A percentile compares a stretch with the other conserved stretches of the same genome.
Conservation (phyloP, 805 yeast genomes). For the Suhomyces sp. region DNA sequence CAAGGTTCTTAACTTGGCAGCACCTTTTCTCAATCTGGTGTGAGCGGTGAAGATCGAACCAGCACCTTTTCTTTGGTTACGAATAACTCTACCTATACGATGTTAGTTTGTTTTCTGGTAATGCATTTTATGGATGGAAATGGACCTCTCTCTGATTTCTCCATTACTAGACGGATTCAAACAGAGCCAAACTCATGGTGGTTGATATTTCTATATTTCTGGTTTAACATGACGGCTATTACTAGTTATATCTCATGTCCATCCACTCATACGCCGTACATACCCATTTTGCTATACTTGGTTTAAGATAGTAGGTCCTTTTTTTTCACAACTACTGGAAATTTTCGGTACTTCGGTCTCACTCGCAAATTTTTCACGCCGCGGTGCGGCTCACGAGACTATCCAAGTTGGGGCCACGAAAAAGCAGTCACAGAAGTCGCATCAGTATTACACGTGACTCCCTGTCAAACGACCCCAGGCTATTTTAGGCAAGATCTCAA, state of each 20-base stretch:
- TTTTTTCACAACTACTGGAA: conserved; percentile 1
- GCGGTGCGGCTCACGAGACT: conserved; percentile 1
- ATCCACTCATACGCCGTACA: conserved; percentile 3
- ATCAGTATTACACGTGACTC: neutral
- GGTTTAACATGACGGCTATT: neutral
- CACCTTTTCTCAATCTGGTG: conserved; percentile 99
- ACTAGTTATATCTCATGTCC: neutral
- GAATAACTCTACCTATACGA: conserved; percentile 92
- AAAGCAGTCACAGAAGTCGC: conserved; percentile 6
- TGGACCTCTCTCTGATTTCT: neutral
- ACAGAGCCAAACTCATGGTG: neutral
- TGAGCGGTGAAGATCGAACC: conserved; percentile 99
- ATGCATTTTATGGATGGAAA: neutral
- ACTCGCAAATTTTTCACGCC: conserved; percentile 3
- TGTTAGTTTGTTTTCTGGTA: conserved; percentile 9
- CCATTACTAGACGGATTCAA: too few species aligned
- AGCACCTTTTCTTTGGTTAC: conserved; percentile 99
- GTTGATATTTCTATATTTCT: neutral
- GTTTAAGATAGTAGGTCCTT: conserved; percentile 5
- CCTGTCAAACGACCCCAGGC: neutral
- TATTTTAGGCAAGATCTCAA: neutral
- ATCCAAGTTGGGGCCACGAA: neutral
- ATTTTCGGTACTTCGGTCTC: neutral
- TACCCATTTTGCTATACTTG: conserved; percentile 16
- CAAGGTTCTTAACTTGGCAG: conserved; percentile 99